Evolutionary conservation across 1,284 basidiomycete species (phyloP).

Genomic region (Trametes hirsuta): DNA sequence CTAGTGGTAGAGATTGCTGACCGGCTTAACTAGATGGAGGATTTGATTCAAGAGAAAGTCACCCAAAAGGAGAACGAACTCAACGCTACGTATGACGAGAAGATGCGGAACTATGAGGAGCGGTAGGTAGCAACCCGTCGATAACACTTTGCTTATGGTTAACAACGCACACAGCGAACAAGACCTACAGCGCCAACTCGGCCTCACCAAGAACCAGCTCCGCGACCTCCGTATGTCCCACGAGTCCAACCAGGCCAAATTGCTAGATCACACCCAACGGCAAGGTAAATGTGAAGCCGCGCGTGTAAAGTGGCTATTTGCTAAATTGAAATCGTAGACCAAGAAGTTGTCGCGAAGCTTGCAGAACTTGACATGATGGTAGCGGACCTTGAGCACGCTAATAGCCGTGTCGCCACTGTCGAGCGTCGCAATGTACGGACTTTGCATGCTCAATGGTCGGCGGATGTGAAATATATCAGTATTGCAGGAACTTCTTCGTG

Average conservation of each 20-base stretch:
- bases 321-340: conserved; percentile 53
- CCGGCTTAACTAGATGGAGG: conserved; percentile 73
- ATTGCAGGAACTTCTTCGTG: conserved; percentile 84
- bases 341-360: conserved; percentile 86
- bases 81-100: conserved; percentile 95
- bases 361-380: conserved; percentile 93
- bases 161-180: conserved; percentile 76
- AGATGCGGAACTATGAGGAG: conserved; percentile 92
- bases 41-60: conserved; percentile 84
- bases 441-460: not conserved
- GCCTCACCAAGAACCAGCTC: conserved; percentile 85
- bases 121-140: conserved; percentile 53
- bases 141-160: not conserved
- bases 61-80: conserved; percentile 92
- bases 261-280: conserved; percentile 86
- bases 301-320: not conserved
- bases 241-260: conserved; percentile 89
- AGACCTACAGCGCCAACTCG: conserved; percentile 86
- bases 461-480: not conserved
- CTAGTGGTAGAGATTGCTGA: not conserved
- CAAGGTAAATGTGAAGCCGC: conserved; percentile 60
- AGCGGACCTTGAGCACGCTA: conserved; percentile 91
- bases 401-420: conserved; percentile 87
- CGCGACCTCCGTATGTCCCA: conserved; percentile 89
- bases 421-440: conserved; percentile 85